Base-by-base conservation (phyloP, 139 green algal species). In the Deuterostichococcus epilithicus region DNA sequence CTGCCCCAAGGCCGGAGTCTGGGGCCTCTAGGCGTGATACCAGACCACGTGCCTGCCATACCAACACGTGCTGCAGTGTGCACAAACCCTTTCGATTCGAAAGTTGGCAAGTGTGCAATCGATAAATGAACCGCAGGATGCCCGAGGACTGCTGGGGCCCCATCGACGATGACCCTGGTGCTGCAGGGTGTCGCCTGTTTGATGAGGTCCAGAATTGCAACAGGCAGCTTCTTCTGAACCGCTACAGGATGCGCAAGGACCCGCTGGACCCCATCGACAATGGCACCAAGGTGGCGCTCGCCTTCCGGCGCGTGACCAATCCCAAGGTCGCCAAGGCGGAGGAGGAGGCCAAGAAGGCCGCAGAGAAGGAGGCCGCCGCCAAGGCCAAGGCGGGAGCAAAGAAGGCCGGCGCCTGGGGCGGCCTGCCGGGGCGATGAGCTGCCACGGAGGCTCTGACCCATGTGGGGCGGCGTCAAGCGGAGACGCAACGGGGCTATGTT, bases 181-280 rank as follows among this genome's bases (percentile, higher is more conserved):
- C n/a, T n/a, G n/a, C n/a, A 60, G 45, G 18, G 18, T 26, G 45
- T 34, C 6, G 20, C 23, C 60, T 69, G 20, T 69, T 45, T 72
- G 67, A n/a, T 58, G 36, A 26, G 30, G 68, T 26, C 2, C 5
- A 34, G 68, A 30, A 10, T 33, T 18, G 68, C 36, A 5, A 74
- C 8, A 68, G 34, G 13, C 69, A 68, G 10, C 3, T 28, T 73
- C 20, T 25, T 39, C 1, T 47, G 0, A 20, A 13, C 28, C 3
- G 10, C 10, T 67, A 65, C 81, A 89, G 91, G 60, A 63, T 98
- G 82, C 86, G 94, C 47, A 98, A 98, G 86, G 94, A 98, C 80
- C 88, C 90, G 0, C 81, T 97, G 77, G 92, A 97, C 79, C 82
- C 88, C 69, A 97, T 98, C 69, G 94, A 97, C 78, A 87, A 76